Percentiles rank a stretch among this genome's conserved stretches.
Evolutionary conservation across 176 grass and related monocot genomes (phyloP).

Genomic region (Tuctoria greenei): DNA sequence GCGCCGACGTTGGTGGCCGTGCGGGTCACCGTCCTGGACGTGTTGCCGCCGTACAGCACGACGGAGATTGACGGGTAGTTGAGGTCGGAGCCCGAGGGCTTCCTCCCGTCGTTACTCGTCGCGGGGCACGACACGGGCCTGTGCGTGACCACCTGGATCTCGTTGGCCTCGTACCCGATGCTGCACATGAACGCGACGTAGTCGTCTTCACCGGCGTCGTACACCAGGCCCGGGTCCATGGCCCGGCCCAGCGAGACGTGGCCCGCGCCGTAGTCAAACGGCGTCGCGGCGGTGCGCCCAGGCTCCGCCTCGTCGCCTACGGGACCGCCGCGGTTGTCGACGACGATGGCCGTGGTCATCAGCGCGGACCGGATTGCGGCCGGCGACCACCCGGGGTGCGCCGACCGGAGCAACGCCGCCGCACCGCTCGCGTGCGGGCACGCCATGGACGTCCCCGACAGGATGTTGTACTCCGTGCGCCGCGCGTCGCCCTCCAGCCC

Average conservation of each 20-base stretch:
- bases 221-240: constrained; percentile 82
- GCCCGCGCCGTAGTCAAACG: constrained; percentile 78
- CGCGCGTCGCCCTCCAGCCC: constrained; percentile 59
- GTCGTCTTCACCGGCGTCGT: constrained; percentile 66
- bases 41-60: constrained; percentile 57
- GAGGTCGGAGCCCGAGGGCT: constrained; percentile 57
- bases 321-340: constrained; percentile 56
- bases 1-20: constrained; percentile 70
- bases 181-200: constrained; percentile 89
- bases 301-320: constrained; percentile 64
- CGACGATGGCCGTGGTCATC: constrained; percentile 72
- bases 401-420: constrained; percentile 80
- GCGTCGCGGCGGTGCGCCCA: constrained; percentile 51
- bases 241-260: constrained; percentile 63
- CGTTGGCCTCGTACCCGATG: constrained; percentile 77
- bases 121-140: constrained; percentile 58
- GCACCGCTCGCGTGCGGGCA: constrained; percentile 92
- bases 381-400: constrained; percentile 77
- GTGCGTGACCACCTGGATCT: constrained; percentile 87
- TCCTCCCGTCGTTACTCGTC: not conserved
- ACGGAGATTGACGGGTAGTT: constrained; percentile 98
- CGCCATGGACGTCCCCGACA: constrained; percentile 95
- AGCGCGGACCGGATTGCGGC: constrained; percentile 82
- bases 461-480: constrained; percentile 92
- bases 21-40: constrained; percentile 59